Percentiles rank a stretch among this genome's conserved stretches.
These are phyloP conservation scores for Globisporangium nodosum DNA, from an alignment of 352 stramenopile species.

Conservation along the genomic window DNA sequence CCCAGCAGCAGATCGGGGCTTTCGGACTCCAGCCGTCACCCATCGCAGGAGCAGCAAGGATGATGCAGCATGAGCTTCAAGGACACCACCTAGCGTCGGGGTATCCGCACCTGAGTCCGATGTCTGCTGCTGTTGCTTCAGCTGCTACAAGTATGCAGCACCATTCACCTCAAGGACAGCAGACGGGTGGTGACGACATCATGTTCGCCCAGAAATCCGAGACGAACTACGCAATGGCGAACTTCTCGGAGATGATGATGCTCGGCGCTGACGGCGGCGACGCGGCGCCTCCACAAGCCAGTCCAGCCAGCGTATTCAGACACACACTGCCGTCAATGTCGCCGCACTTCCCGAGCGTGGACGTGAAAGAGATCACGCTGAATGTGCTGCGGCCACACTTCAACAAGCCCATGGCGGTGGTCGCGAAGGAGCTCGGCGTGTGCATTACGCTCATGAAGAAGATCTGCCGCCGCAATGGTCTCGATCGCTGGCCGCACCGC, in stretches of 20 bases:
- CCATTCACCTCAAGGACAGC: not conserved
- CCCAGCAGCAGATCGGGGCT: not conserved
- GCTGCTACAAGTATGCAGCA: not conserved
- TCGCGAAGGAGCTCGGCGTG: constrained; percentile 77
- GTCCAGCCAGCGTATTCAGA: constrained; percentile 26
- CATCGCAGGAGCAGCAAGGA: no score
- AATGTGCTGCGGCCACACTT: constrained; percentile 80
- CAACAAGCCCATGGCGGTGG: constrained; percentile 79
- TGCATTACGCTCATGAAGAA: constrained; percentile 89
- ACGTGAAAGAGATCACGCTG: constrained; percentile 74
- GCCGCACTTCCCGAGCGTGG: constrained; percentile 18
- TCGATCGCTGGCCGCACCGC: constrained; percentile 77
- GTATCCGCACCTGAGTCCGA: not conserved
- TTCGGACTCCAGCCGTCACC: constrained; percentile 3
- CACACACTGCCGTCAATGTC: constrained; percentile 38
- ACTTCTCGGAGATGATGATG: constrained; percentile 42
- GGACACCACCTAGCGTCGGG: not conserved
- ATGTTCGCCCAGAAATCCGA: not conserved
- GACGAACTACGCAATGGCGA: constrained; percentile 15
- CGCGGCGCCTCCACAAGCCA: constrained; percentile 15
- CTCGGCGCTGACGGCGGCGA: constrained; percentile 12
- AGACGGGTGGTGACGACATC: not conserved
- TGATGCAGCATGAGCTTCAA: not conserved
- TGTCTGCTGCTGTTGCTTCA: not conserved
- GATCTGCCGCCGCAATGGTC: constrained; percentile 77